Base-by-base conservation (phyloP, 78 protist species). In the Salpingoeca rosetta region DNA sequence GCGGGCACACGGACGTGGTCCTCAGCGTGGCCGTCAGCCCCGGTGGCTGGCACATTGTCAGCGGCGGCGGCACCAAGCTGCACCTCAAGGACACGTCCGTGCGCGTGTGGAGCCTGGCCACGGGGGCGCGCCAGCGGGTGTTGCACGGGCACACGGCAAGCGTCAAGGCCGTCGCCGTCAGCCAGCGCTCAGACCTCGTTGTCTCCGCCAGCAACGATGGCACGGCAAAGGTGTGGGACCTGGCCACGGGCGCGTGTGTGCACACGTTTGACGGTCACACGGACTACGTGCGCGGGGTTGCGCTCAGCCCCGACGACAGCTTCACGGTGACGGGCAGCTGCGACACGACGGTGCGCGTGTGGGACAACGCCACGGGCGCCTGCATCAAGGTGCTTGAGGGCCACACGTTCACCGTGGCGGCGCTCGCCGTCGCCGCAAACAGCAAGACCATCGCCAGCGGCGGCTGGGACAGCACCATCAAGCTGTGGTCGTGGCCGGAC, bases 321-420 rank as follows among this genome's bases (percentile, higher is more conserved):
- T n/a, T n/a, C n/a, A n/a, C n/a, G n/a, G n/a, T 85, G 24, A 45
- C 73, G 35, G 88, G 84, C 7, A 78, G 84, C 10, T n/a, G 83
- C n/a, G 88, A 85, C 83, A 10, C 22, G 41, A 76, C 73, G 1
- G 78, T 85, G 10, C 88, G 83, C 38, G 42, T 85, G 24, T 85
- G 88, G 88, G 83, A 76, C 0, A 26, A 22, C 31, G 65, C 65
- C 31, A 51, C 65, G 65, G 31, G 17, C 65, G 65, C 65, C 65
- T 51, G 65, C 17, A n/a, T 51, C 65, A 51, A 51, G 31, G 17
- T 17, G 65, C 31, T 51, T 51, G 31, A 51, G 7, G 65, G 31
- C 65, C 65, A 51, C 65, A 51, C 65, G 65, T 51, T 17, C 65
- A 22, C 65, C 65, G 17, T 51, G 31, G 17, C 65, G 7, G 65